Evolutionary conservation across 306 rosid species (phyloP).

Genomic region (Calophaca sinica): DNA sequence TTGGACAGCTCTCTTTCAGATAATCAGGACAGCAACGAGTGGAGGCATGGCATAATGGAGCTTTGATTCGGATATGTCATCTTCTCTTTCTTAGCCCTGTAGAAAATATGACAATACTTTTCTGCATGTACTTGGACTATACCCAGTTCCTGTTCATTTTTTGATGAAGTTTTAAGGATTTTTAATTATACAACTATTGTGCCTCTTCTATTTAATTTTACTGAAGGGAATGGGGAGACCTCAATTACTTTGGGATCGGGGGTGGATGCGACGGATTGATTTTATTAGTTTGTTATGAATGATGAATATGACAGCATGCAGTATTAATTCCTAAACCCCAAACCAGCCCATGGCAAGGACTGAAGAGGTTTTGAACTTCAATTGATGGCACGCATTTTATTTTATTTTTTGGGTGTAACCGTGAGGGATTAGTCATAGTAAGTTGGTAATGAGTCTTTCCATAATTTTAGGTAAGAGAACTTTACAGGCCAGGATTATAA

Average conservation of each 20-base stretch:
- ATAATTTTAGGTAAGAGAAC: too few species aligned
- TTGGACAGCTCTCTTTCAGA: slow-evolving; percentile 90
- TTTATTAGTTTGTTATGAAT: not conserved
- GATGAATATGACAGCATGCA: slow-evolving; percentile 11
- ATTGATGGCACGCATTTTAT: too few species aligned
- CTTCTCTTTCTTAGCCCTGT: slow-evolving; percentile 47
- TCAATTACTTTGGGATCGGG: not conserved
- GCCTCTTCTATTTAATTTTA: slow-evolving; percentile 23
- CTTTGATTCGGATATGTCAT: slow-evolving; percentile 41
- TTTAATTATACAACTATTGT: slow-evolving; percentile 30
- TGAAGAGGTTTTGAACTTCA: not conserved
- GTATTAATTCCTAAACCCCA: not conserved
- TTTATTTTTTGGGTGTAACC: not conserved
- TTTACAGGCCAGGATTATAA: too few species aligned
- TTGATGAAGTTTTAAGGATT: slow-evolving; percentile 50
- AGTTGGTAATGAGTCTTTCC: too few species aligned
- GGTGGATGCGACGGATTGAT: not conserved
- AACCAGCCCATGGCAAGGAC: not conserved
- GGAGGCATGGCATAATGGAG: slow-evolving; percentile 86
- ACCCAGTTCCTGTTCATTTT: slow-evolving; percentile 54
- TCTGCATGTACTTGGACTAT: slow-evolving; percentile 47
- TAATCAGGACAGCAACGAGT: slow-evolving; percentile 92
- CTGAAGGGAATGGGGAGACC: not conserved
- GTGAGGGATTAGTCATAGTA: not conserved
- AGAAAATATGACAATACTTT: slow-evolving; percentile 53